A percentile compares a stretch with the other conserved stretches of the same genome.
Evolutionary conservation across 2,329 filamentous ascomycete species (phyloP).

Genomic region (Trichoderma breve): DNA sequence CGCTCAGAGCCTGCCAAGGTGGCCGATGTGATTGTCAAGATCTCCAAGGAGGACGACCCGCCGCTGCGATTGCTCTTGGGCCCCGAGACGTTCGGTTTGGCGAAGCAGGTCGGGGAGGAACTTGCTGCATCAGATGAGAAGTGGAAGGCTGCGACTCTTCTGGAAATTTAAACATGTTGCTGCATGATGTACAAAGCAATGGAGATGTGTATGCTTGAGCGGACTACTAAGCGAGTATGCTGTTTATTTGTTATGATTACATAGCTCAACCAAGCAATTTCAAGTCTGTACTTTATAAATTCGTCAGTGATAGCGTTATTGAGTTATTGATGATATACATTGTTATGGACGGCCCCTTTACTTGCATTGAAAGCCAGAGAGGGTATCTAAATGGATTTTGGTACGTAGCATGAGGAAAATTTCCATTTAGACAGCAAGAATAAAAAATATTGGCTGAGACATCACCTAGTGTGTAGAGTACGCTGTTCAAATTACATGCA

Average conservation of each 20-base stretch:
- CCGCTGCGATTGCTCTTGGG: slow-evolving; percentile 36
- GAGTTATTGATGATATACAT: neutral
- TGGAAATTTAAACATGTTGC: neutral
- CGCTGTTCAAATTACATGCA: neutral
- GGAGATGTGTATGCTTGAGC: neutral
- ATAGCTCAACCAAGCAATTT: neutral
- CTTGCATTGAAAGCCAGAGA: neutral
- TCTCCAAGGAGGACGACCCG: slow-evolving; percentile 29
- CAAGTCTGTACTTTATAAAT: neutral
- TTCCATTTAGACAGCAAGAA: too few relatives aligned
- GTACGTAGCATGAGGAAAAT: too few relatives aligned
- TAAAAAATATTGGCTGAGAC: neutral
- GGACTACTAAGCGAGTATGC: neutral
- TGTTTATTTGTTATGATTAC: neutral
- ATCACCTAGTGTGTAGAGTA: neutral
- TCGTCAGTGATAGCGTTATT: neutral
- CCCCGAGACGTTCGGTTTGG: slow-evolving; percentile 28
- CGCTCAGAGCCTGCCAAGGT: slow-evolving; percentile 27
- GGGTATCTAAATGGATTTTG: neutral
- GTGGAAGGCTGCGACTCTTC: slow-evolving; percentile 27
- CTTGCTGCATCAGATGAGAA: slow-evolving; percentile 33
- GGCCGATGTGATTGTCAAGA: slow-evolving; percentile 29
- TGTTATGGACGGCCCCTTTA: neutral
- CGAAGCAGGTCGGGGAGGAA: slow-evolving; percentile 21
- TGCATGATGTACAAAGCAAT: neutral